Conservation (phyloP, 2,329 filamentous ascomycete species). For the Zymoseptoria passerinii region DNA sequence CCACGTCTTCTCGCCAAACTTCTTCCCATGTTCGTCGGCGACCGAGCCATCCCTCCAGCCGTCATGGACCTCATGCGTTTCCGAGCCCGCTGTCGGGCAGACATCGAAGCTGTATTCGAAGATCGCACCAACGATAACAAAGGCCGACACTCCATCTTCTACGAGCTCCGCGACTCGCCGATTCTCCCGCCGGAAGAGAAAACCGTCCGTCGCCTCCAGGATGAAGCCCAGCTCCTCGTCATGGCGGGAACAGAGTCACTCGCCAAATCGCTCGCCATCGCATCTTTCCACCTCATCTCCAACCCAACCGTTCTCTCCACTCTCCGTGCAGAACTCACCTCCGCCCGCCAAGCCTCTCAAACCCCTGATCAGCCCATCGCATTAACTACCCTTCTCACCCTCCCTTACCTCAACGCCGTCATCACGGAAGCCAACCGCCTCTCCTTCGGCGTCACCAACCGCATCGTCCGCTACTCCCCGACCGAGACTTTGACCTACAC, state of each 20-base stretch:
- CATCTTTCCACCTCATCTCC: conserved; percentile 35
- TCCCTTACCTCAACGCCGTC: conserved; percentile 17
- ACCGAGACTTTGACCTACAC: conserved; percentile 9
- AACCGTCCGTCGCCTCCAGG: background rate
- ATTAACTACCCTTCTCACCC: conserved; percentile 13
- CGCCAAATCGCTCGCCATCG: conserved; percentile 35
- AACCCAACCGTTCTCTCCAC: conserved; percentile 26
- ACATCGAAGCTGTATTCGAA: conserved; percentile 20
- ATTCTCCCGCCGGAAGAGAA: conserved; percentile 2
- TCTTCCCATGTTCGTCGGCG: conserved; percentile 17
- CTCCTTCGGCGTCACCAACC: conserved; percentile 14
- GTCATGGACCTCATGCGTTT: conserved; percentile 22
- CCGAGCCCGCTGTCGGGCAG: conserved; percentile 13
- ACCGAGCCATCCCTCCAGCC: conserved; percentile 19
- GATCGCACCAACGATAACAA: conserved; percentile 10
- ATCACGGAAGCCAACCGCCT: conserved; percentile 21
- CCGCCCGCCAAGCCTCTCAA: background rate
- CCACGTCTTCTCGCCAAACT: background rate
- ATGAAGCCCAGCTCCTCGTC: conserved; percentile 38
- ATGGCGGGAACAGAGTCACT: conserved; percentile 42
- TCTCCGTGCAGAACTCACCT: conserved; percentile 33
- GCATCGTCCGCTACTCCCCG: conserved; percentile 15
- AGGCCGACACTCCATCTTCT: conserved; percentile 24
- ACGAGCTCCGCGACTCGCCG: conserved; percentile 21
- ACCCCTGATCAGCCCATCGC: background rate